Conservation (phyloP, 2,329 filamentous ascomycete genomes). For the Cladosporium oxysporum region DNA sequence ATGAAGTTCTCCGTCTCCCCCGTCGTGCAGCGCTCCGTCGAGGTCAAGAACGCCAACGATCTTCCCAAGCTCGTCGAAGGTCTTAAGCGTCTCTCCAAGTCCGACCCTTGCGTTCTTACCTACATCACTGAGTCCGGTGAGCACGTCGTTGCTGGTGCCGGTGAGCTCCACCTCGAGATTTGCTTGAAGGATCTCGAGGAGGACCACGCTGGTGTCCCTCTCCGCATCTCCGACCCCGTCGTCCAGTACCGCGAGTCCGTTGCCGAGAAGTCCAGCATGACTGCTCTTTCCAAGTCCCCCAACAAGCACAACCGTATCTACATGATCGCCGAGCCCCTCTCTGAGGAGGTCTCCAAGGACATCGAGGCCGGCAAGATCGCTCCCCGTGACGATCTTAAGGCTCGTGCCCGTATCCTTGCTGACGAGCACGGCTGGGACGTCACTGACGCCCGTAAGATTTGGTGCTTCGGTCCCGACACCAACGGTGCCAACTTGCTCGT, state of each 20-base stretch:
- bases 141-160: slow-evolving; percentile 98
- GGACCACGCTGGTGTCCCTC: slow-evolving; percentile 97
- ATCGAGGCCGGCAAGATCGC: slow-evolving; percentile 91
- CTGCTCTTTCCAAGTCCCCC: slow-evolving; percentile 97
- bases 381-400: slow-evolving; percentile 98
- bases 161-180: slow-evolving; percentile 99
- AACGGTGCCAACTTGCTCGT: slow-evolving; percentile 97
- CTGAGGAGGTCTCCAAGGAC: slow-evolving; percentile 85
- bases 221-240: slow-evolving; percentile 96
- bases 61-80: slow-evolving; percentile 99
- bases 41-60: slow-evolving; percentile 99
- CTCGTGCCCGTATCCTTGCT: slow-evolving; percentile 90
- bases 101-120: slow-evolving; percentile 96
- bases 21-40: slow-evolving; percentile 96
- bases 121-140: slow-evolving; percentile 89
- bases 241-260: slow-evolving; percentile 99
- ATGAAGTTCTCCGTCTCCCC: slow-evolving; percentile 99
- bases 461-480: slow-evolving; percentile 98
- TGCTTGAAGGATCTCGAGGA: slow-evolving; percentile 99
- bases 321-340: slow-evolving; percentile 85
- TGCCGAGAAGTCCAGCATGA: slow-evolving; percentile 79
- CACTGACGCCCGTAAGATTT: slow-evolving; percentile 99
- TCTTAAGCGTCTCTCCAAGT: slow-evolving; percentile 99
- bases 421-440: slow-evolving; percentile 99
- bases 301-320: slow-evolving; percentile 99